These are phyloP conservation scores for Xylaria sp. DNA, from an alignment of 495 filamentous ascomycete genomes.

Conservation along the genomic window DNA sequence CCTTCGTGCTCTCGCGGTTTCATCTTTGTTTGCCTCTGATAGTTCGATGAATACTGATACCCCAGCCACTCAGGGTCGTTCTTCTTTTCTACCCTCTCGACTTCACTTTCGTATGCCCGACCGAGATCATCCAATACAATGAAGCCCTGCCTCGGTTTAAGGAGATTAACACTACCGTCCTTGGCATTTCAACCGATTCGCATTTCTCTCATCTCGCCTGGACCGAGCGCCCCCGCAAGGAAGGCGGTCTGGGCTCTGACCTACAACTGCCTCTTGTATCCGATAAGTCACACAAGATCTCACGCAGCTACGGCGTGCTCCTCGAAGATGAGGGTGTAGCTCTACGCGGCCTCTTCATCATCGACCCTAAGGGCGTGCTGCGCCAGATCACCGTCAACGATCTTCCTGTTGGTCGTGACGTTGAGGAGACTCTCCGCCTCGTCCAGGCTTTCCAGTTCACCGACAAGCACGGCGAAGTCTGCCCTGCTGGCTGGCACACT, in stretches of 20 bases:
- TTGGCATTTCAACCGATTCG: constrained; percentile 47
- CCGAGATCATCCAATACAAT: constrained; percentile 56
- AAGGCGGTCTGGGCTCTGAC: constrained; percentile 60
- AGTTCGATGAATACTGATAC: not conserved
- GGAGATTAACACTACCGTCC: constrained; percentile 41
- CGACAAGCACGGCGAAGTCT: constrained; percentile 66
- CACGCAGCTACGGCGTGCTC: constrained; percentile 63
- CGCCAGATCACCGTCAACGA: constrained; percentile 68
- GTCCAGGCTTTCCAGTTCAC: constrained; percentile 67
- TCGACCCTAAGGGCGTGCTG: constrained; percentile 62
- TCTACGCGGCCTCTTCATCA: constrained; percentile 65
- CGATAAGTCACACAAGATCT: constrained; percentile 63
- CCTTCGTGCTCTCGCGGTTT: not conserved
- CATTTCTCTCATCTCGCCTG: constrained; percentile 63
- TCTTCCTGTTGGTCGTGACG: constrained; percentile 62
- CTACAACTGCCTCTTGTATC: constrained; percentile 61
- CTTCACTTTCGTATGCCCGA: constrained; percentile 61
- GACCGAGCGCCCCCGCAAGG: constrained; percentile 56
- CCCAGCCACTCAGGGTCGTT: constrained; percentile 34
- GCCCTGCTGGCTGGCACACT: constrained; percentile 63
- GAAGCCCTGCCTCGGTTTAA: constrained; percentile 43
- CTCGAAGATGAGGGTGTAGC: constrained; percentile 64
- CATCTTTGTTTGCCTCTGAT: constrained; percentile 5
- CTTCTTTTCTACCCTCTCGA: constrained; percentile 43
- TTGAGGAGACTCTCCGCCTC: constrained; percentile 64